Evolutionary conservation across 331 rosid species (phyloP).

Genomic region (Phaseolus coccineus): DNA sequence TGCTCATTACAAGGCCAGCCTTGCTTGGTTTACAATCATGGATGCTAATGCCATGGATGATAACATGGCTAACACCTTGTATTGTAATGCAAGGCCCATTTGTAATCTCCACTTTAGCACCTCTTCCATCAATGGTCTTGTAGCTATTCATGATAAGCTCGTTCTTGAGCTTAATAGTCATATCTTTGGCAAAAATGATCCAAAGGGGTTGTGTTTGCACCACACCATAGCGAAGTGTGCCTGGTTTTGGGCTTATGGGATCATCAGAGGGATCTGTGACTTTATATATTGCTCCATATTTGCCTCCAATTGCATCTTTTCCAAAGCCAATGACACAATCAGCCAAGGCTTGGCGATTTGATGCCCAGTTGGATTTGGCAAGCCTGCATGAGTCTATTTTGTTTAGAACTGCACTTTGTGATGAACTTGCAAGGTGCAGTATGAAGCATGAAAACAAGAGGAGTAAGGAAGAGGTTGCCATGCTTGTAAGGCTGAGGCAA

Average conservation of each 20-base stretch:
- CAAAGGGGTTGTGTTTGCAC: conserved; percentile 19
- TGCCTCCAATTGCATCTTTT: not conserved
- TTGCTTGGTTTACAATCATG: conserved; percentile 13
- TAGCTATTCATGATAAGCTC: conserved; percentile 27
- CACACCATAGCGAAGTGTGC: conserved; percentile 12
- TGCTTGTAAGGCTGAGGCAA: not conserved
- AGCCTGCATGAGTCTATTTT: conserved; percentile 1
- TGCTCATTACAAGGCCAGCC: conserved; percentile 12
- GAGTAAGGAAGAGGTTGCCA: not conserved
- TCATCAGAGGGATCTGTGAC: conserved; percentile 18
- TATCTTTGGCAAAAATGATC: conserved; percentile 14
- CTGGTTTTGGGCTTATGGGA: not conserved
- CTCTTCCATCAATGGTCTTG: conserved; percentile 20
- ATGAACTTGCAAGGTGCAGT: not conserved
- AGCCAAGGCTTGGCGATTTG: conserved; percentile 1
- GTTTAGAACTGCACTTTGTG: not conserved
- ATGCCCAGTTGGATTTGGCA: not conserved
- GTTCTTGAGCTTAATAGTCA: conserved; percentile 1
- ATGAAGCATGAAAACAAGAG: conserved; percentile 12
- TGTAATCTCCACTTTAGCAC: not conserved
- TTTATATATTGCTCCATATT: not conserved
- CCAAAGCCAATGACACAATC: conserved; percentile 13
- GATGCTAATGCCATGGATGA: conserved; percentile 12
- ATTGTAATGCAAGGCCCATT: conserved; percentile 11
- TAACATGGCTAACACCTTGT: conserved; percentile 15